Base-by-base conservation (phyloP, 768 basidiomycete genomes). In the Lentinula sp. region DNA sequence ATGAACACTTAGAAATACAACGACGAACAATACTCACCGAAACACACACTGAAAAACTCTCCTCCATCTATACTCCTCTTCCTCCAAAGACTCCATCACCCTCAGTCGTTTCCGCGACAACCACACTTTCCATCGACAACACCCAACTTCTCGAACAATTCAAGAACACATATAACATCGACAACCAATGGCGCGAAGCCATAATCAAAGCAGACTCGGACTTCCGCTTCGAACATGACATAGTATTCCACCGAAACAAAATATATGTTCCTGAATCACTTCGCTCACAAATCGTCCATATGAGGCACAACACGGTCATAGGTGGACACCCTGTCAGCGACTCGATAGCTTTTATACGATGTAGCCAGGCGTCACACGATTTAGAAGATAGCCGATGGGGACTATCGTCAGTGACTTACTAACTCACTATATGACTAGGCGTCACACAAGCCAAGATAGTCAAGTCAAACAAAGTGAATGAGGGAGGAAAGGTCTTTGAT, bases 261-360 rank as follows among this genome's bases (percentile, higher is more conserved):
- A 61, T 75, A 13, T 74, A 65, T 51, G 69, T 80, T 16, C 78
- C 77, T 5, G 23, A 59, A 40, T 52, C 73, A 42, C 65, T 76
- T 6, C 69, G 66, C 8, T 23, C 61, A 51, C 65, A 72, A 9
- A 67, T 75, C 55, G 59, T 80, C 8, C 62, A 69, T 9, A 60
- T 59, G 5, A 65, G 65, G 18, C 80, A 82, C 63, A 75, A 83
- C 60, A 57, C 64, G n/a, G 64, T 69, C 2, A 52, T 72, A 28
- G 70, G 71, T 28, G 79, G 81, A 11, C 81, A 82, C 56, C 75
- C 71, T n/a, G n/a, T n/a, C n/a, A n/a, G n/a, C n/a, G n/a, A n/a
- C n/a, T n/a, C n/a, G n/a, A n/a, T n/a, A n/a, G n/a, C n/a, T n/a
- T n/a, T n/a, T n/a, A n/a, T n/a, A n/a, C n/a, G n/a, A n/a, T n/a